These are phyloP conservation scores for Phaeosphaeria sp. DNA, from an alignment of 2,329 filamentous ascomycete genomes.

Conservation along the genomic window DNA sequence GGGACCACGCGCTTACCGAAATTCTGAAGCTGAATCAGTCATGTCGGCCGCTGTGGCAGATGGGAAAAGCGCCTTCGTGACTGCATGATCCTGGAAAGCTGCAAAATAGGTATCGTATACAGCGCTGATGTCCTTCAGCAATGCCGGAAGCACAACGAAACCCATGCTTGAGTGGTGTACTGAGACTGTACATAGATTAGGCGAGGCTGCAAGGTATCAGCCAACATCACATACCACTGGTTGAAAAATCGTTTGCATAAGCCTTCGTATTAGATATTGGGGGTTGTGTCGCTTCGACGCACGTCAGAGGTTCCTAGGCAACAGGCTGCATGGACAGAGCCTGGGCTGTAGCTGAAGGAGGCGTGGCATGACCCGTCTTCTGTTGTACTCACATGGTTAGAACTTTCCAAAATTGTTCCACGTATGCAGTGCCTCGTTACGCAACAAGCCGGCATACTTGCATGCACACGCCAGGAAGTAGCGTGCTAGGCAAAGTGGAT, in stretches of 20 bases:
- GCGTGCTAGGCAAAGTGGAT: not conserved
- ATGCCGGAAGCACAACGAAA: conserved; percentile 53
- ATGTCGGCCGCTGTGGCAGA: conserved; percentile 26
- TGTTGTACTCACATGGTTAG: not conserved
- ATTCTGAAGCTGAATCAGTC: conserved; percentile 27
- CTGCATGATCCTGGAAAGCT: conserved; percentile 53
- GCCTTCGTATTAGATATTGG: not conserved
- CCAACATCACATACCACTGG: not conserved
- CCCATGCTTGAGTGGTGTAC: conserved; percentile 17
- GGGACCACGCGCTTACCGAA: conserved; percentile 18
- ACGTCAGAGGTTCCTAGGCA: not conserved
- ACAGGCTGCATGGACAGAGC: not conserved
- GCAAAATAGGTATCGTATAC: conserved; percentile 58
- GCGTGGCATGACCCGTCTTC: not conserved
- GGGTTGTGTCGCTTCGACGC: not conserved
- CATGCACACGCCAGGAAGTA: not conserved
- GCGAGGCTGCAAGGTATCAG: not conserved
- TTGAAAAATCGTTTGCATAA: not conserved
- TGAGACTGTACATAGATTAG: not conserved
- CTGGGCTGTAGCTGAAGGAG: not conserved
- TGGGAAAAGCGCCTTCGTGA: conserved; percentile 55
- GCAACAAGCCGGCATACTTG: not conserved
- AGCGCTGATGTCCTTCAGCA: conserved; percentile 55
- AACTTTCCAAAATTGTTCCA: not conserved
- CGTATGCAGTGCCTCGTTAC: not conserved